Base-by-base conservation (phyloP, 2,329 filamentous ascomycete genomes). In the Pseudocercospora fijiensis region DNA sequence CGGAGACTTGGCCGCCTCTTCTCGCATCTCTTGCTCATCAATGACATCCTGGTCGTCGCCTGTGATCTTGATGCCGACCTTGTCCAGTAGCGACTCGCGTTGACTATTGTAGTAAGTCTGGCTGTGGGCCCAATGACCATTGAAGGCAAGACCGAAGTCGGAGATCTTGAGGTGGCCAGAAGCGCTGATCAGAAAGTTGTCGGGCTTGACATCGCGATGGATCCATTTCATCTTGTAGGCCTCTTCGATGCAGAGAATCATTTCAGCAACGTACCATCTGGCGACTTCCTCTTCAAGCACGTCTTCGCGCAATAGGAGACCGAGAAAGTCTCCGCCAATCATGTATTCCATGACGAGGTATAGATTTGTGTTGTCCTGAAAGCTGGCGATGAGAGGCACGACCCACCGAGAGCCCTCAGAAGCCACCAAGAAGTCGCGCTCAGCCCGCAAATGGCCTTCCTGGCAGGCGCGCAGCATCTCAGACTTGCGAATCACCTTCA, bases 301-400 rank as follows among this genome's bases (percentile, higher is more conserved):
- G 65, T 95, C 92, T 73, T 96, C 90, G 16, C 93, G 87, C 61
- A 97, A 90, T 16, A 99, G 80, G 0, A 97, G 78, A 1, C 91
- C 91, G 0, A 99, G 83, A 69, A 99, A 98, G 75, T 99, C 94
- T 0, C 95, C 94, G 0, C 94, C 95, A 1, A 96, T 89, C 92
- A 97, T 97, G 74, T 96, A 99, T 64, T 98, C 93, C 92, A 98
- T 97, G 58, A 97, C 90, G 5, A 99, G 85, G 72, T 98, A 98
- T 5, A 99, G 82, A 70, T 91, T 91, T 47, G 85, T 84, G 37
- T 85, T 81, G 75, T 98, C 95, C 76, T 98, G 92, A 69, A 98
- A 98, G 73, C 92, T 95, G 57, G 91, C 84, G 57, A 96, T 85
- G 37, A 99, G 81, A 0, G 93, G 91, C 1, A 98, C 91, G 53